Base-by-base conservation (phyloP, 164 flowering plant genomes). In the Chimonanthus salicifolius region DNA sequence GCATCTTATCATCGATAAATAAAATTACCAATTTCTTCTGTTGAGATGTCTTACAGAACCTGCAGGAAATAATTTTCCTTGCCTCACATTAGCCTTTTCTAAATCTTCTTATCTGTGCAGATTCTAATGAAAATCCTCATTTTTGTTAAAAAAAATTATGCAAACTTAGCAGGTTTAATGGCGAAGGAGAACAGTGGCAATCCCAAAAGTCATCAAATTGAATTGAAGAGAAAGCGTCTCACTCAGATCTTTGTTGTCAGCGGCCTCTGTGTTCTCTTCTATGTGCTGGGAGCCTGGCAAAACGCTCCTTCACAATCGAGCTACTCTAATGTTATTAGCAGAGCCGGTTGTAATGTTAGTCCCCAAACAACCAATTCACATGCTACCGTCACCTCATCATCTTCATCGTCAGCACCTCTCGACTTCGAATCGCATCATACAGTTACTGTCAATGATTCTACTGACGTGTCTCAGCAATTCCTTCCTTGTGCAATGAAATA, bases 211-310 rank as follows among this genome's bases (percentile, higher is more conserved):
- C 87, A 89, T 72, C 90, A 88, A 20, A 65, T 86, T 3, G 96
- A 92, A 69, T 62, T 85, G 4, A 89, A 80, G 80, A 82, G 87
- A 77, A 90, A 80, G 74, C 87, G 91, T 2, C 87, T 93, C 43
- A 84, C 91, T 7, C 88, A 88, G 88, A 80, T 93, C 8, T 73
- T 93, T 7, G 89, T 83, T 6, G 90, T 88, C 7, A 88, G 94
- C 72, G 91, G 91, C 16, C 91, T 95, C 47, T 91, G 99, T 79
- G 70, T 93, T 44, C 50, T 93, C n/a, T 93, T 84, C 81, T 93
- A 95, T 73, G 74, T 88, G 7, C 71, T 95, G 50, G 99, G 98
- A 3, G 88, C 96, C 62, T 93, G 94, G 96, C 94, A 89, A 72
- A 85, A 73, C 69, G 70, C 87, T n/a, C 60, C 85, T 2, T 2